Evolutionary conservation across 495 filamentous ascomycete species (phyloP).

Genomic region (Thozetella sp.): DNA sequence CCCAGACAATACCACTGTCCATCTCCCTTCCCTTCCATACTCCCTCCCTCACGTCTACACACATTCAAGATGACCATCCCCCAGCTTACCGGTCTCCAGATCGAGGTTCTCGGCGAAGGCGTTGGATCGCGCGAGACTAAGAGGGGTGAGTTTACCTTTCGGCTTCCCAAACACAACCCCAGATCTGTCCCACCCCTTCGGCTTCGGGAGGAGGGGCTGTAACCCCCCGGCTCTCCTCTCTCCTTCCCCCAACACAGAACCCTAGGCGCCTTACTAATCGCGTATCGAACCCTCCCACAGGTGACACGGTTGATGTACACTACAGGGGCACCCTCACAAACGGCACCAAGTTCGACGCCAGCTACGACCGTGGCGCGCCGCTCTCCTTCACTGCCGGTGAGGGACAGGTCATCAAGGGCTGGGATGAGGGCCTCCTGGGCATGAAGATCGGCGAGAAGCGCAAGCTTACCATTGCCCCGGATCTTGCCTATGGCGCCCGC

Average conservation of each 20-base stretch:
- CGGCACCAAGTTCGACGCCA: slow-evolving; percentile 34
- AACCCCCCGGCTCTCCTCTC: not conserved
- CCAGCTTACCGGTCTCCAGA: slow-evolving; percentile 23
- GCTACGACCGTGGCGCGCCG: slow-evolving; percentile 65
- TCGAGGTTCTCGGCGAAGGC: slow-evolving; percentile 21
- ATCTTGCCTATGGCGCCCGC: slow-evolving; percentile 72
- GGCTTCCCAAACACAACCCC: not conserved
- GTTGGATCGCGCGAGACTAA: slow-evolving; percentile 23
- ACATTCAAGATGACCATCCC: slow-evolving; percentile 29
- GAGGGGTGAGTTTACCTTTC: slow-evolving; percentile 21
- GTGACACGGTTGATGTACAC: slow-evolving; percentile 29
- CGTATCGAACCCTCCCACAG: slow-evolving; percentile 7
- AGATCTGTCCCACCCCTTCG: not conserved
- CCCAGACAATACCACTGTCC: not conserved
- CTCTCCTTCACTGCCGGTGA: slow-evolving; percentile 71
- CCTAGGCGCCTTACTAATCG: not conserved
- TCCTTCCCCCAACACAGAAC: not conserved
- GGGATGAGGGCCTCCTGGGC: slow-evolving; percentile 81
- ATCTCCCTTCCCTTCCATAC: not conserved
- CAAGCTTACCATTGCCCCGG: slow-evolving; percentile 73
- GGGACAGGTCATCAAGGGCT: slow-evolving; percentile 79
- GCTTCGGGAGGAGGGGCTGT: not conserved
- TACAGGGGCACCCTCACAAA: slow-evolving; percentile 28
- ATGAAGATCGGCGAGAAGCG: slow-evolving; percentile 92
- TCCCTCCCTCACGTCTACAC: slow-evolving; percentile 1